Conservation (phyloP, 1,139 yeast species). For the Diutina neorugosa region DNA sequence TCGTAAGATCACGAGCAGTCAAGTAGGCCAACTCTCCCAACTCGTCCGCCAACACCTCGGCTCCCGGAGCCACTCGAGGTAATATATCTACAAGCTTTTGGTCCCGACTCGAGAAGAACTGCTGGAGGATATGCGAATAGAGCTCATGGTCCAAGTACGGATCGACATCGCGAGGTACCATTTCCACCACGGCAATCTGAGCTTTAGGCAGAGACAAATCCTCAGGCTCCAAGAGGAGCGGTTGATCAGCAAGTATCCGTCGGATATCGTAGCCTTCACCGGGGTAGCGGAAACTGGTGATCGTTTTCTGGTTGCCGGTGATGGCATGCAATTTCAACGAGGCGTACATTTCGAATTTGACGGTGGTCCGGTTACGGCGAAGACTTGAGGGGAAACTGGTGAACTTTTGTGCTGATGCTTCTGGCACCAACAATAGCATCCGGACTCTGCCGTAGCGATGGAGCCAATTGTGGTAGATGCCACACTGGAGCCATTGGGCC, state of each 20-base stretch:
- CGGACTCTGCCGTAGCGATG: conserved; percentile 63
- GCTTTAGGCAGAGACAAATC: conserved; percentile 16
- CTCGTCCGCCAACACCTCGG: conserved; percentile 41
- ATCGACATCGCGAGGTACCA: conserved; percentile 33
- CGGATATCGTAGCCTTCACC: conserved; percentile 23
- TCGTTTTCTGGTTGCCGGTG: conserved; percentile 12
- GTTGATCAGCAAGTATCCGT: conserved; percentile 25
- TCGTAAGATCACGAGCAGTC: conserved; percentile 35
- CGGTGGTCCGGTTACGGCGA: conserved; percentile 43
- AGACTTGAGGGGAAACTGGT: conserved; percentile 35
- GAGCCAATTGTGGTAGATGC: conserved; percentile 63
- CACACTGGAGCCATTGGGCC: conserved; percentile 68
- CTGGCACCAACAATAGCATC: conserved; percentile 53
- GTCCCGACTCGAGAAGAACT: conserved; percentile 43
- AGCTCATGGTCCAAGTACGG: conserved; percentile 35
- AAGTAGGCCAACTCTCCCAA: conserved; percentile 27
- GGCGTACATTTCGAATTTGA: conserved; percentile 49
- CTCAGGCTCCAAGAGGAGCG: conserved; percentile 16
- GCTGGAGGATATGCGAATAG: conserved; percentile 58
- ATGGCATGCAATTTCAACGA: conserved; percentile 41
- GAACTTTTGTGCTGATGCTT: conserved; percentile 48
- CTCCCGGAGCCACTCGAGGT: conserved; percentile 69
- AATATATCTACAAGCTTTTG: conserved; percentile 38
- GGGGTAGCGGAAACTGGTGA: conserved; percentile 12
- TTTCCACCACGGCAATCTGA: conserved; percentile 39